phyloP scores from a whole-genome alignment of 108 stramenopile species.

The Conticribra weissflogii region DNA sequence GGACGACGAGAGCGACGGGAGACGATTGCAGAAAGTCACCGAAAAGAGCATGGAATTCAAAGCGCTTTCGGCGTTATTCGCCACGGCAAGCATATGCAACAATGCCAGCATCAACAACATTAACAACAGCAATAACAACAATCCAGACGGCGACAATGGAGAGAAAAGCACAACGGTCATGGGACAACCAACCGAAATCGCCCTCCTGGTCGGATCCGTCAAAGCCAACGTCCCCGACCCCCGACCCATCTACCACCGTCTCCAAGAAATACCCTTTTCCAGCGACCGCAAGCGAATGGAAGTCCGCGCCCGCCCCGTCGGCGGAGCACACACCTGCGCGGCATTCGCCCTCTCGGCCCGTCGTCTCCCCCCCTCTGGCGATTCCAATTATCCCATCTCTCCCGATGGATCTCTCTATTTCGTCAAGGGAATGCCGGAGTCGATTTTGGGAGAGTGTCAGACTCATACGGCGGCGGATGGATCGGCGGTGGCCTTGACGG shows the following conservation, averaged over 20 bases:
- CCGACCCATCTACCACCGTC: conserved; percentile 79
- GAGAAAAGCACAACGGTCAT: conserved; percentile 38
- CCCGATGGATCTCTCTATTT: conserved; percentile 72
- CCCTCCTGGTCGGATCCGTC: conserved; percentile 79
- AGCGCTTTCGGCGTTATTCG: conserved; percentile 67
- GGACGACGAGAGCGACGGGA: conserved; percentile 2
- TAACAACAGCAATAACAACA: conserved; percentile 5
- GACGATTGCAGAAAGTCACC: conserved; percentile 25
- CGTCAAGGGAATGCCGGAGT: conserved; percentile 96
- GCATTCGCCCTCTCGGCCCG: conserved; percentile 65
- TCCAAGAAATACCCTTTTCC: conserved; percentile 93
- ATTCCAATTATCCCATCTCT: conserved; percentile 26
- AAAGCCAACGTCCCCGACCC: conserved; percentile 87
- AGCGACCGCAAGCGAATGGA: conserved; percentile 96
- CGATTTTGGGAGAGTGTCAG: conserved; percentile 79
- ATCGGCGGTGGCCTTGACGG: conserved; percentile 54
- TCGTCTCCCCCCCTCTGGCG: conserved; percentile 23
- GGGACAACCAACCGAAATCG: conserved; percentile 95
- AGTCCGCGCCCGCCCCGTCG: conserved; percentile 80
- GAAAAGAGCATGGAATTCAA: conserved; percentile 48
- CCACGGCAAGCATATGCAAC: conserved; percentile 82
- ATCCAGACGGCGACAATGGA: conserved; percentile 21
- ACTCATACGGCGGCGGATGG: conserved; percentile 63
- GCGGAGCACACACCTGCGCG: conserved; percentile 69
- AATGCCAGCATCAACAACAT: conserved; percentile 67